Percentiles rank a stretch among this genome's conserved stretches.
These are phyloP conservation scores for Gloeostereum incarnatum DNA, from an alignment of 768 basidiomycete genomes.

Conservation along the genomic window DNA sequence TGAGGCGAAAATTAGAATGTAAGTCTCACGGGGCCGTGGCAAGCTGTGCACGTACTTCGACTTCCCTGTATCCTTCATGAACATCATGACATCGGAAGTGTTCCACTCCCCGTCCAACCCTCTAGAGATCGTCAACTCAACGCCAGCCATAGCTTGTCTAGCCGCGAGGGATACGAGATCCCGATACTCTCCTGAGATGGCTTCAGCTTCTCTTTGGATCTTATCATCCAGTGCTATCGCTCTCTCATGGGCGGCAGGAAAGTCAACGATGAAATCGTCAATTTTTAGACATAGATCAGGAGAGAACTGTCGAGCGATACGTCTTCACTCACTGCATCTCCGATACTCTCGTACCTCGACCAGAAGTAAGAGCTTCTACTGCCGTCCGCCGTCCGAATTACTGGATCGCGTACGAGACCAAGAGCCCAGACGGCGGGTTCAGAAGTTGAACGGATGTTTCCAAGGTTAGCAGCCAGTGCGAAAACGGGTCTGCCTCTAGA, in stretches of 20 bases:
- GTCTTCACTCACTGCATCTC: conserved; percentile 19
- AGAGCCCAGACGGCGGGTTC: conserved; percentile 24
- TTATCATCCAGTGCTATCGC: conserved; percentile 29
- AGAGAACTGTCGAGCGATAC: too few relatives aligned
- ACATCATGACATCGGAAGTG: conserved; percentile 30
- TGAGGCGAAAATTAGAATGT: neutral
- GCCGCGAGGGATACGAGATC: conserved; percentile 31
- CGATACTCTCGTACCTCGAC: conserved; percentile 19
- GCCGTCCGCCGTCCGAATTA: conserved; percentile 14
- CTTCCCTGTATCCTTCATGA: conserved; percentile 40
- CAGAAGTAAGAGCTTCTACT: conserved; percentile 25
- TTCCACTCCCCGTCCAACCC: conserved; percentile 20
- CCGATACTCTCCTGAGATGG: conserved; percentile 28
- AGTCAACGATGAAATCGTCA: conserved; percentile 18
- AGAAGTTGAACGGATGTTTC: conserved; percentile 20
- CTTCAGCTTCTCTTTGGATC: conserved; percentile 24
- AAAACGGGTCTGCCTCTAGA: conserved; percentile 31
- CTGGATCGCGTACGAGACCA: conserved; percentile 27
- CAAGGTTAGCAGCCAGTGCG: conserved; percentile 36
- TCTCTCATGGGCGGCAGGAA: conserved; percentile 21
- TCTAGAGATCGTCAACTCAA: conserved; percentile 34
- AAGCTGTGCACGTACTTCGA: conserved; percentile 17
- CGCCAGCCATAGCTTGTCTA: conserved; percentile 33
- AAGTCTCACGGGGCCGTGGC: neutral
- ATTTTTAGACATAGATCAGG: conserved; percentile 3